phyloP scores from a whole-genome alignment of 768 basidiomycete genomes.

The Amanita muscaria region DNA sequence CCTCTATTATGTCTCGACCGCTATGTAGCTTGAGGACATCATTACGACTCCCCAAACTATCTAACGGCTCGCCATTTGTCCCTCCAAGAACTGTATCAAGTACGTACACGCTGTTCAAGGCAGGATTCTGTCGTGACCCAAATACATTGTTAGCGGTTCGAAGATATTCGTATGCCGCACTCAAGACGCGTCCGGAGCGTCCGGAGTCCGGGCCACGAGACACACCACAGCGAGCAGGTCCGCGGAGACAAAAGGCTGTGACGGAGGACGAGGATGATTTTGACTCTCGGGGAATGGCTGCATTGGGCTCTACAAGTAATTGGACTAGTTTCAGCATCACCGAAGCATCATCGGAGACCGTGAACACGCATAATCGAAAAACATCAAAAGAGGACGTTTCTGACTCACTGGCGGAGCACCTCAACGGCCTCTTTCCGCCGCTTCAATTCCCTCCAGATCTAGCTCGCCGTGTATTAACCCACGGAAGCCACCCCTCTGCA shows the following conservation, averaged over 20 bases:
- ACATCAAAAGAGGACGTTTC: background rate
- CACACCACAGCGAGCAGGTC: conserved; percentile 6
- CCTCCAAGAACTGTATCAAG: conserved; percentile 11
- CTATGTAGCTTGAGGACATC: conserved; percentile 20
- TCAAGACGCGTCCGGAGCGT: conserved; percentile 18
- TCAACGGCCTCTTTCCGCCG: conserved; percentile 54
- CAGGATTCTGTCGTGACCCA: conserved; percentile 1
- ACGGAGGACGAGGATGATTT: conserved; percentile 7
- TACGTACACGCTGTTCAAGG: conserved; percentile 1
- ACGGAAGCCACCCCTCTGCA: conserved; percentile 64
- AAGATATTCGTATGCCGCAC: conserved; percentile 20
- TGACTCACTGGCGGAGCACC: conserved; percentile 37
- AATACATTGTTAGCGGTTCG: conserved; percentile 16
- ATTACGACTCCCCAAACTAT: conserved; percentile 13
- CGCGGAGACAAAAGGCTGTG: conserved; percentile 8
- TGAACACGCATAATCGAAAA: background rate
- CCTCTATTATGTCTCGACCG: conserved; percentile 20
- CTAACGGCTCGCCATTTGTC: conserved; percentile 11
- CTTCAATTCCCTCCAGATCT: conserved; percentile 65
- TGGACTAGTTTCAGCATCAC: background rate
- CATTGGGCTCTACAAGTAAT: background rate
- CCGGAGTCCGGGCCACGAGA: conserved; percentile 7
- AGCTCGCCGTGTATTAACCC: conserved; percentile 67
- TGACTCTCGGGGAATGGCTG: conserved; percentile 7
- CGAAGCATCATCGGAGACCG: background rate